phyloP scores from a whole-genome alignment of 2,329 filamentous ascomycete genomes.

The Fusarium bulbicola region DNA sequence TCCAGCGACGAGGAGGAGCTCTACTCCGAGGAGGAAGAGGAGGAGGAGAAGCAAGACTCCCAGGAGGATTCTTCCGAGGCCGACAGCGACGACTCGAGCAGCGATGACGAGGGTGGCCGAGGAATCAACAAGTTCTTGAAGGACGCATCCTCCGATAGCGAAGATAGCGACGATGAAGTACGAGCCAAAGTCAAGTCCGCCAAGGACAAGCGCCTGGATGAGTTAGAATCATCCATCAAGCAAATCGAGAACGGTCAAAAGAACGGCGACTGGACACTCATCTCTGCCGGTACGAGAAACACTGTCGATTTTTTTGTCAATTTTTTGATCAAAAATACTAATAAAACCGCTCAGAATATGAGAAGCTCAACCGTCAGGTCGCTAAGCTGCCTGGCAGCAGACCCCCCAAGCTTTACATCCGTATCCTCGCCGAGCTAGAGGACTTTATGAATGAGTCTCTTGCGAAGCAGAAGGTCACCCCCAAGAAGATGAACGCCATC shows the following conservation, averaged over 20 bases:
- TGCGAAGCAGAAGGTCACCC: conserved; percentile 93
- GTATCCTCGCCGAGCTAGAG: conserved; percentile 91
- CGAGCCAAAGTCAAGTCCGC: conserved; percentile 93
- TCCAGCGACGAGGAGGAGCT: conserved; percentile 97
- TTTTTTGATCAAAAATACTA: conserved; percentile 8
- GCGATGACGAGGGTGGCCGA: conserved; percentile 72
- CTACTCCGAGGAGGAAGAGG: conserved; percentile 68
- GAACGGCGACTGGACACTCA: conserved; percentile 97
- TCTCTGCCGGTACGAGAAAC: conserved; percentile 74
- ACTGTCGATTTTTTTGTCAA: background rate
- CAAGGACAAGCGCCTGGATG: conserved; percentile 96
- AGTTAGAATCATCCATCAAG: conserved; percentile 88
- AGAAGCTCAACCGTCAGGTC: conserved; percentile 91
- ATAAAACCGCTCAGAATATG: conserved; percentile 73
- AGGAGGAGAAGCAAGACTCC: conserved; percentile 58
- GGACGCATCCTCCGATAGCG: conserved; percentile 76
- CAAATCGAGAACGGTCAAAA: conserved; percentile 96
- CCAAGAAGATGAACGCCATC: conserved; percentile 99
- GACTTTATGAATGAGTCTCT: conserved; percentile 93
- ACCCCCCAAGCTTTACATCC: conserved; percentile 90
- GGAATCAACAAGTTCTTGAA: conserved; percentile 88
- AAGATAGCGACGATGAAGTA: conserved; percentile 87
- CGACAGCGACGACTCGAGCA: conserved; percentile 56
- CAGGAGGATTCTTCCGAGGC: conserved; percentile 61
- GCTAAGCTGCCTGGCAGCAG: conserved; percentile 80